A percentile compares a stretch with the other conserved stretches of the same genome.
phyloP scores from a whole-genome alignment of 2,329 filamentous ascomycete genomes.

The Acrodontium crateriforme region DNA sequence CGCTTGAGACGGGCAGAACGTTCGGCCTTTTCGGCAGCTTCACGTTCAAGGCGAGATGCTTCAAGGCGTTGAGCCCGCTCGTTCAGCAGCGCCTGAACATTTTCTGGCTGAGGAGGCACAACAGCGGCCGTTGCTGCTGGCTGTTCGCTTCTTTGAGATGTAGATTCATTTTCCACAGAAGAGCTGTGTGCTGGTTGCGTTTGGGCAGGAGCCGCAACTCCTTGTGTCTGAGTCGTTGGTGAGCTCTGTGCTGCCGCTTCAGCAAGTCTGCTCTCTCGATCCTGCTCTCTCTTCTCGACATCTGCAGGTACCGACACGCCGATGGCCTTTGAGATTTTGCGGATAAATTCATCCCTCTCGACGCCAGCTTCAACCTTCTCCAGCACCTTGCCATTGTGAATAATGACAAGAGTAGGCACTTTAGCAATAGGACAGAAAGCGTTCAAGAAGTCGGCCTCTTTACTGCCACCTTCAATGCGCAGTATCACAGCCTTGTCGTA shows the following conservation, averaged over 20 bases:
- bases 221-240: not conserved
- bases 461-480: slow-evolving; percentile 55
- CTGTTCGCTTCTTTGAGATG: not conserved
- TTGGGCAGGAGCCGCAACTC: not conserved
- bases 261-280: slow-evolving; percentile 2
- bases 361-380: slow-evolving; percentile 58
- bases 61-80: slow-evolving; percentile 38
- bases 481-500: slow-evolving; percentile 53
- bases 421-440: slow-evolving; percentile 71
- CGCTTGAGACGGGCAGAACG: slow-evolving; percentile 24
- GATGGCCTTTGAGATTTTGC: slow-evolving; percentile 35
- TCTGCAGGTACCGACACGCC: slow-evolving; percentile 21
- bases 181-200: not conserved
- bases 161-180: not conserved
- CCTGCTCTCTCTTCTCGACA: slow-evolving; percentile 4
- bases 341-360: slow-evolving; percentile 50
- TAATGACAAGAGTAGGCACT: slow-evolving; percentile 66
- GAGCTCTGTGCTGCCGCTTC: slow-evolving; percentile 1
- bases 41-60: slow-evolving; percentile 26
- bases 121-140: slow-evolving; percentile 1
- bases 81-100: slow-evolving; percentile 26
- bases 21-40: slow-evolving; percentile 37
- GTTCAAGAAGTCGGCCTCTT: slow-evolving; percentile 68
- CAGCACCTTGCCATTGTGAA: slow-evolving; percentile 59
- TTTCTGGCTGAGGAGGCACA: not conserved